Evolutionary conservation across 2,329 filamentous ascomycete species (phyloP), one percentile per base, ranked within the genome.

Genomic region (Atkinsonella texensis): DNA sequence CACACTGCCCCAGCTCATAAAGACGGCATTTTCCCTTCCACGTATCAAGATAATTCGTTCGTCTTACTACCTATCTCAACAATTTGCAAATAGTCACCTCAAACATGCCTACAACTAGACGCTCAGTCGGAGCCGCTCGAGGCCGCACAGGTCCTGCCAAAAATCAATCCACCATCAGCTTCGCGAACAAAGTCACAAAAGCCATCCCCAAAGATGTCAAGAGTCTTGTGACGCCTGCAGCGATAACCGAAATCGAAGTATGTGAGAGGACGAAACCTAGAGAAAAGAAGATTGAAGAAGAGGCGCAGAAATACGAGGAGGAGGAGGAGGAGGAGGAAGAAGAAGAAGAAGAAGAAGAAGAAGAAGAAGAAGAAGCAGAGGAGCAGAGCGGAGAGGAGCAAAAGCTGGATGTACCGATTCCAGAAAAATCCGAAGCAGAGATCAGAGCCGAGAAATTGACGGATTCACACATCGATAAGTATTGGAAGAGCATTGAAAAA

Each of bases 401-500:
- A 2, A 61, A 65, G 49, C 55, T 55, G 0, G 59, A 65, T 3
- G 61, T 66, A 10, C 62, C 64, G 39, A 60, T 54, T 28, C 60
- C 59, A 2, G 61, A 73, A 58, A 79, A 75, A 62, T 72, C 71
- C 7, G 74, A 73, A 53, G 69, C 66, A 6, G 76, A 86, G 59
- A 58, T 74, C 23, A 70, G 68, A 54, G 89, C 89, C 1, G 73
- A 80, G 56, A 77, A 80, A 57, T 69, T 94, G 42, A 79, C 77
- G 8, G 77, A 86, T 52, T 70, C 76, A 46, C 81, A 88, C 60
- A 82, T 97, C 56, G 78, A 78, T 59, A 75, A 74, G 62, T 96
- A 95, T 65, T 96, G 89, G 89, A 73, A 73, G 57, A 67, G 67
- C 11, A 80, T 91, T 57, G 88, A 95, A 71, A 71, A 72, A 41